Evolutionary conservation across 2,329 filamentous ascomycete species (phyloP).

Genomic region (Hymenotorrendiella dingleyae): DNA sequence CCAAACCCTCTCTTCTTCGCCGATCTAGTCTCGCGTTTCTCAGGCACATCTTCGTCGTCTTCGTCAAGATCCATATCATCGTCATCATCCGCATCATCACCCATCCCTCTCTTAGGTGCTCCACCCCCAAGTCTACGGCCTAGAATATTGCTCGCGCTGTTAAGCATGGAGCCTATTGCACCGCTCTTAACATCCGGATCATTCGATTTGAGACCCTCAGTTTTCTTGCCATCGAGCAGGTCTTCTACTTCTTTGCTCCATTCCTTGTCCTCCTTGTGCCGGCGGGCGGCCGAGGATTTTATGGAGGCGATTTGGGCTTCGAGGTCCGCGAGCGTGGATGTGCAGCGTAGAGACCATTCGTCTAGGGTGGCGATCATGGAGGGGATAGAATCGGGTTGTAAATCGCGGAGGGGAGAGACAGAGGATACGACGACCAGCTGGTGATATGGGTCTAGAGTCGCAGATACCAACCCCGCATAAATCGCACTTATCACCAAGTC

Average conservation of each 20-base stretch:
- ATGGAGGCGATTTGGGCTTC: constrained; percentile 69
- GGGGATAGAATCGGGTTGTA: constrained; percentile 66
- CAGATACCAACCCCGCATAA: constrained; percentile 76
- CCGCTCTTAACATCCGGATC: background rate
- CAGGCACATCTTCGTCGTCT: constrained; percentile 40
- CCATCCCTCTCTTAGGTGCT: constrained; percentile 33
- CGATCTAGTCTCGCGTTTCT: constrained; percentile 45
- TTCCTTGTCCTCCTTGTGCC: constrained; percentile 38
- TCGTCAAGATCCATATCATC: constrained; percentile 52
- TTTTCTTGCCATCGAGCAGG: constrained; percentile 34
- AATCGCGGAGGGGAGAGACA: constrained; percentile 80
- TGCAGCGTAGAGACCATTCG: constrained; percentile 75
- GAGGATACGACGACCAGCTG: constrained; percentile 71
- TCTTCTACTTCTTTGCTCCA: constrained; percentile 26
- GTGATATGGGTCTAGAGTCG: constrained; percentile 74
- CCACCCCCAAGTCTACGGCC: constrained; percentile 19
- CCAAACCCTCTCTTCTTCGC: constrained; percentile 44
- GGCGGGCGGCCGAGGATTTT: constrained; percentile 48
- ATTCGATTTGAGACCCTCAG: constrained; percentile 44
- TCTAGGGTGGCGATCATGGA: constrained; percentile 62
- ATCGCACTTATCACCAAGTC: constrained; percentile 80
- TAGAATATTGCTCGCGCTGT: constrained; percentile 35
- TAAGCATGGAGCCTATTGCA: too few relatives aligned
- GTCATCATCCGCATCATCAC: constrained; percentile 37
- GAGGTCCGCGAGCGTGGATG: constrained; percentile 64